A percentile compares a stretch with the other conserved stretches of the same genome.
Conservation (phyloP, 257 asterid genomes). For the Fraxinus quadrangulata region DNA sequence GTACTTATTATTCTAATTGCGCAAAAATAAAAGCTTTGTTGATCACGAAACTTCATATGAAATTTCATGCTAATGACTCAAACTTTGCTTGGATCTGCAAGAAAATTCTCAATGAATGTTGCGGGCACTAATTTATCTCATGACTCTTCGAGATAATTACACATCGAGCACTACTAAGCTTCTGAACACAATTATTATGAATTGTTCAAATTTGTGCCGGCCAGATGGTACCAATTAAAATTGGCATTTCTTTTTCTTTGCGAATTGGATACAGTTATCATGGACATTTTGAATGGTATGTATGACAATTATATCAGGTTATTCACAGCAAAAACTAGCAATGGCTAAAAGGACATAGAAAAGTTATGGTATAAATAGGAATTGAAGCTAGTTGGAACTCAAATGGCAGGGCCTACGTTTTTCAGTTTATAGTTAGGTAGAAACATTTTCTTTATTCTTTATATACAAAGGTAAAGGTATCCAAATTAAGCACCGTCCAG, state of each 20-base stretch:
- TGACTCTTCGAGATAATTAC: background rate
- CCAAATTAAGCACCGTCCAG: conserved; percentile 3
- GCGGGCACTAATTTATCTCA: too few relatives aligned
- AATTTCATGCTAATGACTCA: too few relatives aligned
- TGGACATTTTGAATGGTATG: background rate
- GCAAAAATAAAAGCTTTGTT: too few relatives aligned
- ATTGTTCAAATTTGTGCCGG: too few relatives aligned
- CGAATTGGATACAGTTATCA: background rate
- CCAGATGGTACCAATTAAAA: background rate
- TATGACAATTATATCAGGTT: background rate
- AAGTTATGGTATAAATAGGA: background rate
- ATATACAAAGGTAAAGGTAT: background rate
- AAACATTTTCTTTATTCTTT: background rate
- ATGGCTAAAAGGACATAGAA: background rate
- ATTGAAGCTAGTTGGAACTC: background rate
- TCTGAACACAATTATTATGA: background rate
- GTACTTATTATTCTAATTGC: too few relatives aligned
- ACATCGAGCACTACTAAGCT: background rate
- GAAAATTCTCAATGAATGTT: too few relatives aligned
- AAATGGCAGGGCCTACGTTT: conserved; percentile 17
- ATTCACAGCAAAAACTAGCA: background rate
- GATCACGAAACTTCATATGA: too few relatives aligned
- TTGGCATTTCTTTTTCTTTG: background rate
- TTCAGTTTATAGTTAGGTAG: conserved; percentile 16
- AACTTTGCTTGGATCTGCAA: too few relatives aligned